Percentiles rank a stretch among this genome's conserved stretches.
Evolutionary conservation across 2,329 filamentous ascomycete genomes (phyloP).

Genomic region (Dothiorella sarmentorum): DNA sequence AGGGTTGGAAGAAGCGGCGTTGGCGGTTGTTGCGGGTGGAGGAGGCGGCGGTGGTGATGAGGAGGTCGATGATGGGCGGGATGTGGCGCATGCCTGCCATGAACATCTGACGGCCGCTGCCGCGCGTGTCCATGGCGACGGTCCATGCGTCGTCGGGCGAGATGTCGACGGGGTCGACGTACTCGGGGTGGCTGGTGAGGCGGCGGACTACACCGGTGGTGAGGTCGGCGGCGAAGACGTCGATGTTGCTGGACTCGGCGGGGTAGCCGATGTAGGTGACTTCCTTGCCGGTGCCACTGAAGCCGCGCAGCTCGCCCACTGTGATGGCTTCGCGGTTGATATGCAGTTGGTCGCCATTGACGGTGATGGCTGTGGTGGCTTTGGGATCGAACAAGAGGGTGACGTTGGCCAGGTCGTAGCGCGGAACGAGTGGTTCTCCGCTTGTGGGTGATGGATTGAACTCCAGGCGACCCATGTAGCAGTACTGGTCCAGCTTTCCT

Average conservation of each 20-base stretch:
- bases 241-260: constrained; percentile 45
- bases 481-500: constrained; percentile 27
- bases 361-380: constrained; percentile 22
- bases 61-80: constrained; percentile 42
- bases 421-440: constrained; percentile 28
- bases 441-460: constrained; percentile 39
- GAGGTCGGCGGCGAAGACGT: constrained; percentile 43
- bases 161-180: constrained; percentile 43
- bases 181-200: constrained; percentile 45
- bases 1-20: constrained; percentile 47
- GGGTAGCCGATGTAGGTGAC: constrained; percentile 42
- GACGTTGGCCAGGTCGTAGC: constrained; percentile 43
- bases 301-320: constrained; percentile 47
- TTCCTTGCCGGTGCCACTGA: constrained; percentile 42
- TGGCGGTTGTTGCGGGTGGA: constrained; percentile 47
- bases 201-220: constrained; percentile 41
- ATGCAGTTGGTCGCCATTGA: constrained; percentile 28
- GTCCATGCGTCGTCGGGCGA: constrained; percentile 45
- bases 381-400: constrained; percentile 35
- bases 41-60: constrained; percentile 31
- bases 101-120: constrained; percentile 43
- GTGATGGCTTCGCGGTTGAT: constrained; percentile 33
- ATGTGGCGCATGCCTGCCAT: constrained; percentile 41
- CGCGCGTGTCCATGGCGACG: constrained; percentile 45
- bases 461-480: constrained; percentile 38